Conservation (phyloP, 441 rosid species). For the California macrophylla region DNA sequence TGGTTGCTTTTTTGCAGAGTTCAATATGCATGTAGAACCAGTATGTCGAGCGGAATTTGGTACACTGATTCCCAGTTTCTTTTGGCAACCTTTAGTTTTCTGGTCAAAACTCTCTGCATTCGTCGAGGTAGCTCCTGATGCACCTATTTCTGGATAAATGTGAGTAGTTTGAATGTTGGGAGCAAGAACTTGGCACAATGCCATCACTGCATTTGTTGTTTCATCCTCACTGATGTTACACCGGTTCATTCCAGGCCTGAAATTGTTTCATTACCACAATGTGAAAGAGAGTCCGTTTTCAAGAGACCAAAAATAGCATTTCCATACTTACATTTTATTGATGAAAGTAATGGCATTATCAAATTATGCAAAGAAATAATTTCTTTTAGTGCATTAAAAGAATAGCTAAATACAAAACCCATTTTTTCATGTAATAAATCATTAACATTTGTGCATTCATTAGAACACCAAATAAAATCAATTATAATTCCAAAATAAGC, state of each 20-base stretch:
- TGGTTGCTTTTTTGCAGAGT: background rate
- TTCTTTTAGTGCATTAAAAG: background rate
- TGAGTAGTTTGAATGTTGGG: constrained; percentile 36
- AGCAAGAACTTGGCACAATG: constrained; percentile 33
- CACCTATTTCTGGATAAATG: constrained; percentile 25
- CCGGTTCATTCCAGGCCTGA: constrained; percentile 66
- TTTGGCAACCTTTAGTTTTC: constrained; percentile 10
- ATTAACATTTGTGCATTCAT: background rate
- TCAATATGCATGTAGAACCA: constrained; percentile 1
- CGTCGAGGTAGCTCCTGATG: constrained; percentile 20
- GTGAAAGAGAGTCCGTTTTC: constrained; percentile 15
- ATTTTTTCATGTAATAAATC: background rate
- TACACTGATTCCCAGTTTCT: background rate
- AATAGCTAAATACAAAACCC: background rate
- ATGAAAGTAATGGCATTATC: constrained; percentile 4
- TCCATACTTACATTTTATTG: background rate
- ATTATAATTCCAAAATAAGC: background rate
- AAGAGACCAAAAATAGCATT: constrained; percentile 21
- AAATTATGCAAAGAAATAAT: constrained; percentile 6
- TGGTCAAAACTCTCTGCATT: constrained; percentile 27
- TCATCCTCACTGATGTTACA: constrained; percentile 60
- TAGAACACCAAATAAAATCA: background rate
- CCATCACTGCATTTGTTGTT: constrained; percentile 44
- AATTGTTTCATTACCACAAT: background rate
- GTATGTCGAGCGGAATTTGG: background rate